Evolutionary conservation across 345 rosid species (phyloP).

Genomic region (Excoecaria agallocha): DNA sequence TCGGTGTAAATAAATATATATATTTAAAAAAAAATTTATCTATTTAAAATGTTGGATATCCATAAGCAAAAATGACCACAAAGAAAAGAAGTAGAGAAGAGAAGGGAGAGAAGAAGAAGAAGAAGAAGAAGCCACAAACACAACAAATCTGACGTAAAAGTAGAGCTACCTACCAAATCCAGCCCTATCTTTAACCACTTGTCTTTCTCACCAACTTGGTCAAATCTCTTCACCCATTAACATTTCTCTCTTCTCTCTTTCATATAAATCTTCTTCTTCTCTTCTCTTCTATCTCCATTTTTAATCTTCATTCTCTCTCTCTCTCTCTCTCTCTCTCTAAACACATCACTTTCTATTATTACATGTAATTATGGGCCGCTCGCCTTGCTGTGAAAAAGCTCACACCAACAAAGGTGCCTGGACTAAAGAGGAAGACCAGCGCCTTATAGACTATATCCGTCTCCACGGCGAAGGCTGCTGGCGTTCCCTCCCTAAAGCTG

Average conservation of each 20-base stretch:
- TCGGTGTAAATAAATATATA: no score
- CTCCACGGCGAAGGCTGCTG: conserved; percentile 83
- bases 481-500: conserved; percentile 88
- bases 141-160: conserved; percentile 36
- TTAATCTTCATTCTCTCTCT: conserved; percentile 2
- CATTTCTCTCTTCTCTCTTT: not conserved
- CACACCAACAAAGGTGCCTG: conserved; percentile 93
- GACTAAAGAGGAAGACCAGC: conserved; percentile 87
- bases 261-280: not conserved
- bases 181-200: conserved; percentile 46
- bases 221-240: conserved; percentile 28
- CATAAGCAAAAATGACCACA: not conserved
- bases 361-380: conserved; percentile 59
- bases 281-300: not conserved
- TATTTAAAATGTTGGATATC: no score
- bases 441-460: conserved; percentile 69
- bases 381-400: conserved; percentile 84
- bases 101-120: not conserved
- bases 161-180: conserved; percentile 58
- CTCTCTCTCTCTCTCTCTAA: not conserved
- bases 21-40: no score
- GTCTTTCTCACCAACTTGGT: conserved; percentile 56
- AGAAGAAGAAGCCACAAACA: not conserved
- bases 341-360: not conserved
- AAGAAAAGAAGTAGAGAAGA: not conserved